These are phyloP conservation scores for Malus sylvestris DNA, from an alignment of 306 rosid genomes.

Conservation along the genomic window DNA sequence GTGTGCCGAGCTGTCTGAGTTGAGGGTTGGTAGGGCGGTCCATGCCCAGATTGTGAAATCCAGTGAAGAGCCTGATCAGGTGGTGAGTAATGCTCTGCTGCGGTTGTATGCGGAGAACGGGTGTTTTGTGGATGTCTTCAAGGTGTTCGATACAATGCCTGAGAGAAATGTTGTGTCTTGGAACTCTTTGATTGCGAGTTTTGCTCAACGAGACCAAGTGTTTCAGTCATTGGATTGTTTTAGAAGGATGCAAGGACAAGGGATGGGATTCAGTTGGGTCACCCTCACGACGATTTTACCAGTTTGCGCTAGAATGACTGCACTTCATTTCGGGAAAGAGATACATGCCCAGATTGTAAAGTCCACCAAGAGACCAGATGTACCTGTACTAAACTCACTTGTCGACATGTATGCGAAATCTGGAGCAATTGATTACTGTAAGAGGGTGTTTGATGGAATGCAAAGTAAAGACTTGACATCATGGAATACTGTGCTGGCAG, in stretches of 20 bases:
- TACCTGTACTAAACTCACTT: conserved; percentile 40
- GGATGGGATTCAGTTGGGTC: conserved; percentile 48
- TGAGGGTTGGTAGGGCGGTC: conserved; percentile 38
- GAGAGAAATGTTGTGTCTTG: conserved; percentile 50
- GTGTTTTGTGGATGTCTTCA: conserved; percentile 26
- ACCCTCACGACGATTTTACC: conserved; percentile 48
- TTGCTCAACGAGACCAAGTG: conserved; percentile 18
- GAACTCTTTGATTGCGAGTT: conserved; percentile 49
- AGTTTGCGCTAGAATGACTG: conserved; percentile 37
- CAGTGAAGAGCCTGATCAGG: conserved; percentile 45
- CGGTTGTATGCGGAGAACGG: conserved; percentile 34
- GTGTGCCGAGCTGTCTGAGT: conserved; percentile 14
- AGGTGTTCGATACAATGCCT: conserved; percentile 55
- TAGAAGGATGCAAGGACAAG: conserved; percentile 43
- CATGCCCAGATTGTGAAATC: conserved; percentile 48
- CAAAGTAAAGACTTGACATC: conserved; percentile 41
- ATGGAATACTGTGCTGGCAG: conserved; percentile 53
- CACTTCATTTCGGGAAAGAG: conserved; percentile 48
- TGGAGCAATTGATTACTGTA: conserved; percentile 44
- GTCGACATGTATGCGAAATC: conserved; percentile 63
- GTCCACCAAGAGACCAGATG: conserved; percentile 40
- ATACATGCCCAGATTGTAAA: conserved; percentile 54
- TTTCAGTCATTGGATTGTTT: conserved; percentile 34
- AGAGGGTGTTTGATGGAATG: conserved; percentile 37
- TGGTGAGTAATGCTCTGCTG: conserved; percentile 48